These are phyloP conservation scores for Rugonectria rugulosa DNA, from an alignment of 2,329 filamentous ascomycete species.

Conservation along the genomic window DNA sequence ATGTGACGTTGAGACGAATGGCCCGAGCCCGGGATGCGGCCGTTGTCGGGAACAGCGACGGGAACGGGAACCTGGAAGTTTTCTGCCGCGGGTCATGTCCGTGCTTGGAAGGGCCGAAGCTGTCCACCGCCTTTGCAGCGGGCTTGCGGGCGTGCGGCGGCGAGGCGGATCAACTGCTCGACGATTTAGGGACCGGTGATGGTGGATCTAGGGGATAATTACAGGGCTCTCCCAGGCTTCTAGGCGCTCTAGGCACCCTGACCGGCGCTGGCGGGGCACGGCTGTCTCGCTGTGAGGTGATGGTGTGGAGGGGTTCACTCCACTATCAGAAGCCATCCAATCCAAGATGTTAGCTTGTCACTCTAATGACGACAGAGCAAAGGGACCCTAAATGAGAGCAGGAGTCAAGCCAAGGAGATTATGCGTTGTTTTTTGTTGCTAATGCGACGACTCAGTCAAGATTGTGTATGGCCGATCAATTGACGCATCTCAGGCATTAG, in stretches of 20 bases:
- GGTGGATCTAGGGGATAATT: conserved; percentile 9
- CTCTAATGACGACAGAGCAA: conserved; percentile 19
- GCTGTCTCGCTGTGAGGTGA: conserved; percentile 4
- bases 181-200: not conserved
- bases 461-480: conserved; percentile 29
- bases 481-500: conserved; percentile 7
- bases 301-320: conserved; percentile 22
- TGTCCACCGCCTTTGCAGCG: conserved; percentile 33
- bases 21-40: conserved; percentile 35
- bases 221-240: no score
- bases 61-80: conserved; percentile 12
- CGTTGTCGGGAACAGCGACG: conserved; percentile 27
- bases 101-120: not conserved
- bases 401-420: conserved; percentile 13
- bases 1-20: conserved; percentile 33
- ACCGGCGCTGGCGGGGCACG: not conserved
- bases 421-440: conserved; percentile 25
- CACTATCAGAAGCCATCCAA: conserved; percentile 13
- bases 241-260: conserved; percentile 5
- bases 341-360: conserved; percentile 6
- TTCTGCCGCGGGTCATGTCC: conserved; percentile 31
- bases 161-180: not conserved
- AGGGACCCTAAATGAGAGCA: conserved; percentile 9
- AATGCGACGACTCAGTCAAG: conserved; percentile 4
- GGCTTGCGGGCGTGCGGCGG: not conserved